Base-by-base conservation (phyloP, 2,329 filamentous ascomycete genomes). In the Hypoxylon sp. region DNA sequence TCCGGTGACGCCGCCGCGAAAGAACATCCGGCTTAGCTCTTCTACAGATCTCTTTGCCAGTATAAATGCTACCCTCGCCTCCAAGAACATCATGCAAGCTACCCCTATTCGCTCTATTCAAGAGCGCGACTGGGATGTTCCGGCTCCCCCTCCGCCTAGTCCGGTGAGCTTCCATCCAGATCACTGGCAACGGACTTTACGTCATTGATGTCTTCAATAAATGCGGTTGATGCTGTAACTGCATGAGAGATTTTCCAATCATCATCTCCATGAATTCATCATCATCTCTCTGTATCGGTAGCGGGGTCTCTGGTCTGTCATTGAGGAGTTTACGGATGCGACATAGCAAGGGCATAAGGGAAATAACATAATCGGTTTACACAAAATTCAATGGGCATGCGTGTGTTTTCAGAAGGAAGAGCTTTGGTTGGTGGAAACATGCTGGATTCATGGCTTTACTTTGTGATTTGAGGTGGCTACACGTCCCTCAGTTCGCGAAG, bases 121-220 rank as follows among this genome's bases (percentile, higher is more conserved):
- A 69, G 85, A 88, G 73, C 80, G 86, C 64, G 88, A 90, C 78
- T 90, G 89, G 80, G 82, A 84, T 32, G 87, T 90, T 19, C 89
- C 89, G n/a, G 87, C 88, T 13, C 86, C 89, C 43, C 89, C 89
- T 11, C 89, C 89, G 19, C 87, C 89, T 11, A 89, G 86, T 72
- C 89, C 89, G 6, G 86, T 90, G 75, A 86, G 86, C 79, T 90
- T 89, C 75, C 83, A 86, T 30, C 78, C 80, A 23, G 86, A 89
- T 63, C 82, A 86, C 75, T 89, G 87, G 86, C 80, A 84, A 58
- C 77, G 79, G 36, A 75, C 76, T 21, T 60, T 78, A 48, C 77
- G 75, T 68, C 76, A 74, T 66, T 80, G 36, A 36, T 48, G 43
- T 50, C 38, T 45, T 57, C 32, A 50, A 53, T 6, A 41, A 50